Evolutionary conservation across 202 grass and related monocot species (phyloP), one percentile per base, ranked within the genome.

Genomic region (Zizania palustris): DNA sequence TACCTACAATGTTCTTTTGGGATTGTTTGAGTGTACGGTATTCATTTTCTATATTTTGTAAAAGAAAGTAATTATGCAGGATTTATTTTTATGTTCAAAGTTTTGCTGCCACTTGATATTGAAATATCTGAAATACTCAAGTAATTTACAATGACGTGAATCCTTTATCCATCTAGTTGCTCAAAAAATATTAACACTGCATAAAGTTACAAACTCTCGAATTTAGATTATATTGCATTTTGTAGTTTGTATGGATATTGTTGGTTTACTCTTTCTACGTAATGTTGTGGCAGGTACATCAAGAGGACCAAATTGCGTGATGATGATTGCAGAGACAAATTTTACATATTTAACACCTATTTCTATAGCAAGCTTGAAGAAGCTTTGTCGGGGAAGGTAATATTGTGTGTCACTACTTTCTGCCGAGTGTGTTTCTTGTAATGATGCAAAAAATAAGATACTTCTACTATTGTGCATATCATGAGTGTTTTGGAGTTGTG

Each of bases 261-360:
- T 57, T 50, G 3, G 69, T 81, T 80, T 54, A 43, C 60, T 77
- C 21, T 79, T 74, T 79, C 9, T 16, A 53, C 65, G 35, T 63
- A 49, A 74, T 85, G n/a, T 71, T 82, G n/a, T 85, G 74, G 56
- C 77, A 98, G 95, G 83, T 90, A 90, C 58, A 80, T 95, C 22
- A 87, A 95, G 71, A 89, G 38, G 84, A 64, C 43, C 16, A 62
- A 34, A 79, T 74, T 82, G 63, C 11, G 16, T 48, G 55, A 60
- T 56, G 76, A 77, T 57, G 76, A 64, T 64, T 71, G 60, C 62
- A 75, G 49, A 81, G 68, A 54, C 44, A 88, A 75, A 45, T 95
- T 91, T 75, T 71, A 95, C 78, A 90, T 98, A 77, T 98, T 98
- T 67, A 92, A 95, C 68, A 98, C 91, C 5, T 98, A 98, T 69